These are phyloP conservation scores for Ustilago esculenta DNA, from an alignment of 1,284 basidiomycete genomes.

Conservation along the genomic window DNA sequence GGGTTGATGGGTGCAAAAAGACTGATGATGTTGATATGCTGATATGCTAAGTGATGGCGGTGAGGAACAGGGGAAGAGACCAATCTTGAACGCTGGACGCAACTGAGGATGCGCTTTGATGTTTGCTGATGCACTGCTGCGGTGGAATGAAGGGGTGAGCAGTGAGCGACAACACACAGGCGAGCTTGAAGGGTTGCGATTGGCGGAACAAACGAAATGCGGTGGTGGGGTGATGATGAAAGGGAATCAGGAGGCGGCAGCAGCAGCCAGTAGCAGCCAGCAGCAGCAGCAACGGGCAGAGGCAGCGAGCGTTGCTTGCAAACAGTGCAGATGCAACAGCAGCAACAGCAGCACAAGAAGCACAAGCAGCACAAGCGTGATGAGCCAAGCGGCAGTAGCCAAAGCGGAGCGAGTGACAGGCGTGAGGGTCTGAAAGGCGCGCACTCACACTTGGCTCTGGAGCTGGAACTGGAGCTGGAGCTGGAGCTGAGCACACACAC, in stretches of 20 bases:
- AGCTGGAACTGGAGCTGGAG: no score
- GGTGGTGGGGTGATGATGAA: conserved; percentile 10
- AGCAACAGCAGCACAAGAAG: neutral
- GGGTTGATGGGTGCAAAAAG: neutral
- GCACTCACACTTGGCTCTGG: no score
- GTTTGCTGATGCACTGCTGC: no score
- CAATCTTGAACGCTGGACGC: neutral
- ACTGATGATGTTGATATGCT: neutral
- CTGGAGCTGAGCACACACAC: no score
- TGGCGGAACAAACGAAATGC: no score
- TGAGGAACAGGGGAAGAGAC: neutral
- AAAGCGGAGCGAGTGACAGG: conserved; percentile 1
- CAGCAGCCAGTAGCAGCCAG: neutral
- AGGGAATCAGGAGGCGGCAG: conserved; percentile 2
- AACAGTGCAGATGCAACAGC: neutral
- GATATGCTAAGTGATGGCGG: neutral
- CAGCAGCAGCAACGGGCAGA: neutral
- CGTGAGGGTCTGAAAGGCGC: neutral
- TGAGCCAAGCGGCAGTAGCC: conserved; percentile 5
- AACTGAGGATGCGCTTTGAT: no score
- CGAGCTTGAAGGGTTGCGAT: no score
- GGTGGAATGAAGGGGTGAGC: no score
- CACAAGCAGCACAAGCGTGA: conserved; percentile 16
- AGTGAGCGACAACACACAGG: no score
- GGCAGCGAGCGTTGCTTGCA: neutral